A percentile compares a stretch with the other conserved stretches of the same genome.
phyloP scores from a whole-genome alignment of 225 moss, liverwort and hornwort species.

The Marchantia paleacea region DNA sequence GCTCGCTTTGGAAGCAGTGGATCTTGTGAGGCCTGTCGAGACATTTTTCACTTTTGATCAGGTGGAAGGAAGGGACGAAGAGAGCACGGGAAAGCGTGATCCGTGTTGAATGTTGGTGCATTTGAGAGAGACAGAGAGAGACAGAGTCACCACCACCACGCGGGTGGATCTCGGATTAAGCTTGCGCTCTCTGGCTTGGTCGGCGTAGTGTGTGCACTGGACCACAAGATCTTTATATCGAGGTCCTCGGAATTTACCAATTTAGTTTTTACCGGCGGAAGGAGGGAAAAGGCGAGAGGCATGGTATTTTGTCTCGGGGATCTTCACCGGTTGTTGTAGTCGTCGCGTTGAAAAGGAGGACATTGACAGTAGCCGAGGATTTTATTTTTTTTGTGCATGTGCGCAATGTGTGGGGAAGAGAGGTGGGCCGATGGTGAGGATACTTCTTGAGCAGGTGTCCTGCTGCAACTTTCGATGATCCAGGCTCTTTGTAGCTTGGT shows the following conservation, averaged over 20 bases:
- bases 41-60: background rate
- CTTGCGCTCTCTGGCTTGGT: background rate
- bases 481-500: background rate
- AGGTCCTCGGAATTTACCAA: background rate
- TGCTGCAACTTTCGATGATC: constrained; percentile 8
- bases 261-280: constrained; percentile 7
- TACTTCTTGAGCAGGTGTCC: background rate
- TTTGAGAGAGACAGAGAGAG: background rate
- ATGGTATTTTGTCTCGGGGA: background rate
- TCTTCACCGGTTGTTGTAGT: background rate
- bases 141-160: background rate
- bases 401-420: constrained; percentile 2
- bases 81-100: background rate
- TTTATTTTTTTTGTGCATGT: background rate
- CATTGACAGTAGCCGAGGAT: background rate
- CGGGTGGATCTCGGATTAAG: constrained; percentile 14
- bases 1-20: background rate
- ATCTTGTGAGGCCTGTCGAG: background rate
- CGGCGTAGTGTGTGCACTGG: background rate
- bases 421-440: background rate
- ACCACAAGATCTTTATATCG: background rate
- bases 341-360: background rate
- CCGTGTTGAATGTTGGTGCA: background rate
- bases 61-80: background rate
- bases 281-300: background rate